Percentiles rank a stretch among this genome's conserved stretches.
Evolutionary conservation across 208 protist species (phyloP).

Genomic region (Angomonas desouzai): DNA sequence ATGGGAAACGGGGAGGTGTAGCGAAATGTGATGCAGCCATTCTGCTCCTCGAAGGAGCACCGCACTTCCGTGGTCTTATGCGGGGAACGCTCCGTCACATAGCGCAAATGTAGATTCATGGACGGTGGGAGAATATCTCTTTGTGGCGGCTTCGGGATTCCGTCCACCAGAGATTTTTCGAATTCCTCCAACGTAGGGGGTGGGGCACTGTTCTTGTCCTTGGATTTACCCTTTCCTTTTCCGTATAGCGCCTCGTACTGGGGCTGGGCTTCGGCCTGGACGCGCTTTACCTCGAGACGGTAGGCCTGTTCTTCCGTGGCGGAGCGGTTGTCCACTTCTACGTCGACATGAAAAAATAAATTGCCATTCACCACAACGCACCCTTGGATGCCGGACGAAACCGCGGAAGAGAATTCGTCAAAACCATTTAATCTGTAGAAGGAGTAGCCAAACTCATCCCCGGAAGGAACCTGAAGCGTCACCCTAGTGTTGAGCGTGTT

Average conservation of each 20-base stretch:
- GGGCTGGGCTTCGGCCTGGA: slow-evolving; percentile 39
- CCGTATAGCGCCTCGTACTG: slow-evolving; percentile 53
- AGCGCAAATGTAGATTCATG: background rate
- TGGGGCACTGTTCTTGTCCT: slow-evolving; percentile 24
- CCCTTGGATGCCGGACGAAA: slow-evolving; percentile 40
- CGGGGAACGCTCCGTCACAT: slow-evolving; percentile 1
- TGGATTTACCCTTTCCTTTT: slow-evolving; percentile 18
- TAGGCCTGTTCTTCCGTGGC: slow-evolving; percentile 43
- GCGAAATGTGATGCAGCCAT: slow-evolving; percentile 1
- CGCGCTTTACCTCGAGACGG: slow-evolving; percentile 34
- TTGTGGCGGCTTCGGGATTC: slow-evolving; percentile 30
- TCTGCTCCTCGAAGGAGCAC: background rate
- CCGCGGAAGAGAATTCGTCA: background rate
- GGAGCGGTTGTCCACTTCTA: slow-evolving; percentile 55
- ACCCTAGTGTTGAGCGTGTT: slow-evolving; percentile 60
- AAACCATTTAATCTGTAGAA: background rate
- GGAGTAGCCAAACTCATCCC: slow-evolving; percentile 44
- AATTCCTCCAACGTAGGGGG: slow-evolving; percentile 52
- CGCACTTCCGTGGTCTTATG: slow-evolving; percentile 16
- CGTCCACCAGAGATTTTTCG: slow-evolving; percentile 35
- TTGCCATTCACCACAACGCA: slow-evolving; percentile 30
- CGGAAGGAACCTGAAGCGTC: slow-evolving; percentile 20
- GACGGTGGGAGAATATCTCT: background rate
- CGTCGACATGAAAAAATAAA: slow-evolving; percentile 46
- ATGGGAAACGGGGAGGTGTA: background rate